Percentiles rank a stretch among this genome's conserved stretches.
Evolutionary conservation across 2,329 filamentous ascomycete genomes (phyloP).

Genomic region (Penicillium sp.): DNA sequence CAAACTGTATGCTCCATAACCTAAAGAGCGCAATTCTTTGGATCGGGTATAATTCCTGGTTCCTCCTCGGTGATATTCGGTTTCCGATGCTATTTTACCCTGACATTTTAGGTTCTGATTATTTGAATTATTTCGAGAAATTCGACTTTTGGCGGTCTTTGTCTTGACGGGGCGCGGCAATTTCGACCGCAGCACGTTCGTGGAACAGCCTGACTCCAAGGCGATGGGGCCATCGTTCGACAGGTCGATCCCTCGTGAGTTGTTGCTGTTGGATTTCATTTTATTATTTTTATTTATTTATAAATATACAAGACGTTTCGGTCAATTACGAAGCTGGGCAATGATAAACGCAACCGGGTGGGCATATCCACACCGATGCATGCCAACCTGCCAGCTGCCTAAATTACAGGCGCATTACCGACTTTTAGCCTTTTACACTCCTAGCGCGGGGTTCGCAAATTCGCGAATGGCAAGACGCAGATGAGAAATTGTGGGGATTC

Average conservation of each 20-base stretch:
- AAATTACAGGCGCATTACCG: constrained; percentile 13
- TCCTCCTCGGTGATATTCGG: not conserved
- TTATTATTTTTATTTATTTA: not conserved
- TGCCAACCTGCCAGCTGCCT: not conserved
- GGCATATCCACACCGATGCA: constrained; percentile 7
- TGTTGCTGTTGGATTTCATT: not conserved
- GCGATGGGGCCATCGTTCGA: constrained; percentile 12
- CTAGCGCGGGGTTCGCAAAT: not conserved
- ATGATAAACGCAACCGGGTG: constrained; percentile 4
- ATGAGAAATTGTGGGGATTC: constrained; percentile 24
- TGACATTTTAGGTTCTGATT: not conserved
- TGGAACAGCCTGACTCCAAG: constrained; percentile 7
- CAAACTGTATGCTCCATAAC: not conserved
- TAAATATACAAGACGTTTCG: constrained; percentile 1
- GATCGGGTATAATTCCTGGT: constrained; percentile 10
- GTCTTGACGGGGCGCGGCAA: constrained; percentile 18
- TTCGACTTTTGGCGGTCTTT: constrained; percentile 10
- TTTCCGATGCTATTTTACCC: not conserved
- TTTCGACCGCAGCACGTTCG: constrained; percentile 5
- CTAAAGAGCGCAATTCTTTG: not conserved
- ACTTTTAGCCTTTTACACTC: constrained; percentile 12
- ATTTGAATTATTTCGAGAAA: not conserved
- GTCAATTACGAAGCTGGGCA: constrained; percentile 9
- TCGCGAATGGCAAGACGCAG: not conserved
- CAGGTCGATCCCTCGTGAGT: constrained; percentile 9